These are phyloP conservation scores for Exophiala sideris DNA, from an alignment of 2,329 filamentous ascomycete species.

Conservation along the genomic window DNA sequence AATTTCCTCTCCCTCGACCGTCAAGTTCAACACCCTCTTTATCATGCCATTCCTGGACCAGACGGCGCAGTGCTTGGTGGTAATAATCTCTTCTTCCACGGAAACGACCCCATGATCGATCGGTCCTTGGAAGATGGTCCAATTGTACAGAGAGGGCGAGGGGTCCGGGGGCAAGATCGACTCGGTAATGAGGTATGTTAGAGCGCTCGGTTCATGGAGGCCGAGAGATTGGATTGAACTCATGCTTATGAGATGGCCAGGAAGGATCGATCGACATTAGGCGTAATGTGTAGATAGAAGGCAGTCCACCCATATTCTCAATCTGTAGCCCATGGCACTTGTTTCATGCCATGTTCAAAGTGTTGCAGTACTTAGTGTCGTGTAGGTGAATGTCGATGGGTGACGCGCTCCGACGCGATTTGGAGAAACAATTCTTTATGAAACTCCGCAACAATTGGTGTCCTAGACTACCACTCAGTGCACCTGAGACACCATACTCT, in stretches of 20 bases:
- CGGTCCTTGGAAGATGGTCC: constrained; percentile 50
- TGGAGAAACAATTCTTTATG: constrained; percentile 8
- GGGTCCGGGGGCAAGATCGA: constrained; percentile 69
- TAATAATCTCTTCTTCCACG: constrained; percentile 74
- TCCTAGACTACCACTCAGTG: no score
- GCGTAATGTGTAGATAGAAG: neutral
- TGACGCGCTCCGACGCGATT: constrained; percentile 21
- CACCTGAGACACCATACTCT: no score
- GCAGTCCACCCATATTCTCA: constrained; percentile 9
- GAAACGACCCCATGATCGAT: constrained; percentile 40
- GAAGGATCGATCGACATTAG: constrained; percentile 16
- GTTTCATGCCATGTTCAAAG: constrained; percentile 1
- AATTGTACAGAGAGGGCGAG: constrained; percentile 65
- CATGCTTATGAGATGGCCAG: constrained; percentile 53
- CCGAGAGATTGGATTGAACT: constrained; percentile 87
- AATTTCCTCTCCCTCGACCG: constrained; percentile 80
- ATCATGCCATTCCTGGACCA: constrained; percentile 87
- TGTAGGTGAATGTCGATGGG: constrained; percentile 1
- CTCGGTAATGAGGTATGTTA: constrained; percentile 80
- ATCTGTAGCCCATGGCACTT: neutral
- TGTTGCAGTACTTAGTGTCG: constrained; percentile 1
- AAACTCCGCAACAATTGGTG: neutral
- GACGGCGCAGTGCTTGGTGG: constrained; percentile 71
- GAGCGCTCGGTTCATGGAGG: constrained; percentile 79
- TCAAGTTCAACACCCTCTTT: constrained; percentile 80